Base-by-base conservation (phyloP, 805 yeast species). In the Jamesozyma piceae region DNA sequence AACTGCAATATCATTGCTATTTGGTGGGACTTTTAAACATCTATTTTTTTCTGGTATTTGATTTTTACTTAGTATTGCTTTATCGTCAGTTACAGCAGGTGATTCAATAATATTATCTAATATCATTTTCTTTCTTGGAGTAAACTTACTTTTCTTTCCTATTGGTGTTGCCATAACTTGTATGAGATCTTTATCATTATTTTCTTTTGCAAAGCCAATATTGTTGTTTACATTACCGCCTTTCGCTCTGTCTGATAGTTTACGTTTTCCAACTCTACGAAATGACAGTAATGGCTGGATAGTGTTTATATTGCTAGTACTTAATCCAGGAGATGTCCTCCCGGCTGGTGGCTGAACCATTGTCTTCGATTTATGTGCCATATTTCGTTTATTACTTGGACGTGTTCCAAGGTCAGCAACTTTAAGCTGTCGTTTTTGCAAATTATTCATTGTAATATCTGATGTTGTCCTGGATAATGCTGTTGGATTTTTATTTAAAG, bases 101-200 rank as follows among this genome's bases (percentile, higher is more conserved):
- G 65, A 58, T 20, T 55, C 63, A n/a, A 52, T 42, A 9, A 58
- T 49, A 29, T 46, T 46, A 5, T 49, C 46, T 20, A 53, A 39
- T 20, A 45, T 34, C 4, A 42, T 39, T 18, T 49, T 38, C 18
- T 50, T 49, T 21, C 42, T 44, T 6, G 54, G 50, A 6, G 50
- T 35, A 2, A 47, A 49, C 30, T 48, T 52, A 4, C 37, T 29
- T 26, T 15, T 37, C 41, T 41, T 41, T 6, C 30, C 30, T 43
- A 50, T 52, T 31, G 53, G 66, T 5, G 64, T 60, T n/a, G 62
- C 58, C 40, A 48, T 48, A n/a, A 60, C 63, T 49, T 60, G 39
- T 3, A 41, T 26, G 4, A 26, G 17, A 24, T 24, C 26, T 8
- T 5, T 17, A 32, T 15, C 24, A 20, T 34, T 24, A 19, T 29